A percentile compares a stretch with the other conserved stretches of the same genome.
Evolutionary conservation across 345 rosid genomes (phyloP).

Genomic region (Clausena lansium): DNA sequence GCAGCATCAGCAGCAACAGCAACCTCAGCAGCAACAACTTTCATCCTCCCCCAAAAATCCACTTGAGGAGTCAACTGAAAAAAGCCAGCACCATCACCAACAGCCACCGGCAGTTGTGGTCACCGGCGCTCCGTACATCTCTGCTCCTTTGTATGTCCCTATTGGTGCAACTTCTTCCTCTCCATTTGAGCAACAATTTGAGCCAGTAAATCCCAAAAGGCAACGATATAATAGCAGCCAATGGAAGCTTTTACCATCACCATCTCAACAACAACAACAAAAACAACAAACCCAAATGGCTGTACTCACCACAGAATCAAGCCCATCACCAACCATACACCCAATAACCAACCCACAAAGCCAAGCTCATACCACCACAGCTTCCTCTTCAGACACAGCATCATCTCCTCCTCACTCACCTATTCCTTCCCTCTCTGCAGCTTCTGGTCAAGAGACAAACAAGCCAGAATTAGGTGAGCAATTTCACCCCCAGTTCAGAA

Average conservation of each 20-base stretch:
- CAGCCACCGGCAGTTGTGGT: constrained; percentile 34
- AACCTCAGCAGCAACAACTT: constrained; percentile 19
- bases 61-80: constrained; percentile 43
- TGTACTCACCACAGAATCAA: constrained; percentile 34
- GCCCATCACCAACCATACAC: constrained; percentile 47
- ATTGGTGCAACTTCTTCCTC: constrained; percentile 50
- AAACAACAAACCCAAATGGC: constrained; percentile 31
- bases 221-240: constrained; percentile 63
- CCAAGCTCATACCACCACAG: constrained; percentile 37
- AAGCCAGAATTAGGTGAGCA: constrained; percentile 43
- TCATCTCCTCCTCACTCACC: constrained; percentile 79
- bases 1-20: constrained; percentile 19
- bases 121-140: constrained; percentile 37
- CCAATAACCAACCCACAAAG: constrained; percentile 31
- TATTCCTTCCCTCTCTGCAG: constrained; percentile 40
- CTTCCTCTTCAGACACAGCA: constrained; percentile 83
- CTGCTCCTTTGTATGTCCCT: constrained; percentile 60
- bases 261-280: constrained; percentile 30
- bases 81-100: constrained; percentile 42
- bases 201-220: constrained; percentile 60
- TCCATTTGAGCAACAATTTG: constrained; percentile 51
- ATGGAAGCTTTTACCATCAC: constrained; percentile 77
- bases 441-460: constrained; percentile 49
- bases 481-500: constrained; percentile 65
- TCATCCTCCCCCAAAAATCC: constrained; percentile 57